phyloP scores from a whole-genome alignment of 2,329 filamentous ascomycete species.

The Epichloe coenophiala region DNA sequence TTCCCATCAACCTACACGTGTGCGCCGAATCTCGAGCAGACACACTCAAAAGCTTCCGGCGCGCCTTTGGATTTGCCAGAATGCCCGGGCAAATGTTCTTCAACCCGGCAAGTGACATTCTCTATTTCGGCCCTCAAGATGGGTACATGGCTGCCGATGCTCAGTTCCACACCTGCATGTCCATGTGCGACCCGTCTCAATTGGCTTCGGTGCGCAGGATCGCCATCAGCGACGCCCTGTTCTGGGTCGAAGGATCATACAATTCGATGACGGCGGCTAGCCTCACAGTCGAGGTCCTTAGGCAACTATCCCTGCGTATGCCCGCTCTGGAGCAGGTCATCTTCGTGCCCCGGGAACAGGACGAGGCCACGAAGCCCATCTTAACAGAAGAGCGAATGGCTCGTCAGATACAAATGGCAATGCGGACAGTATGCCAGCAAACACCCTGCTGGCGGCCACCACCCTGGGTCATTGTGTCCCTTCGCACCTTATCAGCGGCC shows the following conservation, averaged over 20 bases:
- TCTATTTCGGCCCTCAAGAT: conserved; percentile 32
- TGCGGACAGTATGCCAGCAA: conserved; percentile 18
- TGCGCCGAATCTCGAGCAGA: conserved; percentile 33
- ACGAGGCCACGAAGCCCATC: conserved; percentile 16
- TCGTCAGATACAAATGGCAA: conserved; percentile 23
- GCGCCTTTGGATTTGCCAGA: conserved; percentile 28
- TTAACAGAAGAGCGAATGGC: conserved; percentile 22
- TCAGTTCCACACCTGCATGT: conserved; percentile 31
- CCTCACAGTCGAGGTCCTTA: conserved; percentile 26
- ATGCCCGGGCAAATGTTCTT: conserved; percentile 29
- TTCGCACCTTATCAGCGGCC: conserved; percentile 1
- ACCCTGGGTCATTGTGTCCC: conserved; percentile 24
- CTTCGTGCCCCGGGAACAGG: conserved; percentile 28
- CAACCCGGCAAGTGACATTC: conserved; percentile 25
- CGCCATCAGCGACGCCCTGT: conserved; percentile 32
- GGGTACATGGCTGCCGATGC: conserved; percentile 32
- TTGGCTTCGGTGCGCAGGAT: conserved; percentile 27
- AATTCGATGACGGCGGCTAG: conserved; percentile 25
- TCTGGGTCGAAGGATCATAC: conserved; percentile 23
- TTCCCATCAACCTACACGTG: conserved; percentile 31
- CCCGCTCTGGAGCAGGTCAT: conserved; percentile 27
- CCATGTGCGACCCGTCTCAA: conserved; percentile 27
- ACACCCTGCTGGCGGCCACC: conserved; percentile 20
- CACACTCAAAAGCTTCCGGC: conserved; percentile 26
- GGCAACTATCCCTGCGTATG: conserved; percentile 24